Percentiles rank a stretch among this genome's conserved stretches.
These are phyloP conservation scores for Fusarium sp. DNA, from an alignment of 2,329 filamentous ascomycete species.

Conservation along the genomic window DNA sequence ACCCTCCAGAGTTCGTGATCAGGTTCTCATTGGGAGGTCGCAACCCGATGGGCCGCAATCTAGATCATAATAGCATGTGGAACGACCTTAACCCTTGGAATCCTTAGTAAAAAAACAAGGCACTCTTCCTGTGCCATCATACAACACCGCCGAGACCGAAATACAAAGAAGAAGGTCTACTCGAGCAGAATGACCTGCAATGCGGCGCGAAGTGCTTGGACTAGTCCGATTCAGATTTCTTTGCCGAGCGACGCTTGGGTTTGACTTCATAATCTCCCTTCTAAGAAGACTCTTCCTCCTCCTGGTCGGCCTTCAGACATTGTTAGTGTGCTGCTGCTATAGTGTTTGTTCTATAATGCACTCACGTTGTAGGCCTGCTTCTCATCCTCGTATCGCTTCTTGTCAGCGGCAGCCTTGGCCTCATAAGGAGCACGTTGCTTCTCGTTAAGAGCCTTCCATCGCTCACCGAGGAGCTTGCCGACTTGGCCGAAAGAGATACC, in stretches of 20 bases:
- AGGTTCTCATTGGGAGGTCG: slow-evolving; percentile 38
- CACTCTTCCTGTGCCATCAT: slow-evolving; percentile 53
- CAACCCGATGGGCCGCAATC: slow-evolving; percentile 43
- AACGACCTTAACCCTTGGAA: slow-evolving; percentile 48
- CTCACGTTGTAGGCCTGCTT: slow-evolving; percentile 93
- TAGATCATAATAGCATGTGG: slow-evolving; percentile 46
- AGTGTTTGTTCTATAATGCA: slow-evolving; percentile 9
- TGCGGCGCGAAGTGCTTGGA: slow-evolving; percentile 9
- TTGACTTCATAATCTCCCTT: slow-evolving; percentile 10
- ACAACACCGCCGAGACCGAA: slow-evolving; percentile 54
- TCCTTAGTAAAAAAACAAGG: slow-evolving; percentile 51
- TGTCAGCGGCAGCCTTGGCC: slow-evolving; percentile 94
- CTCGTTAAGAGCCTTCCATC: slow-evolving; percentile 96
- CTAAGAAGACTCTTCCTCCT: slow-evolving; percentile 66
- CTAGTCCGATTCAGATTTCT: slow-evolving; percentile 21
- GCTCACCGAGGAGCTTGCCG: slow-evolving; percentile 96
- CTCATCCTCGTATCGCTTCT: slow-evolving; percentile 99
- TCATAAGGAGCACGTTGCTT: slow-evolving; percentile 95
- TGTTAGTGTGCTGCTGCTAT: slow-evolving; percentile 41
- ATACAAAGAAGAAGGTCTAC: slow-evolving; percentile 46
- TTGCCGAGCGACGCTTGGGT: slow-evolving; percentile 16
- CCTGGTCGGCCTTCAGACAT: slow-evolving; percentile 62
- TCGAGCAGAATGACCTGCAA: slow-evolving; percentile 24
- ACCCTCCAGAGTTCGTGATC: slow-evolving; percentile 36
- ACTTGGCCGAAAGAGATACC: slow-evolving; percentile 99